phyloP scores from a whole-genome alignment of 2,329 filamentous ascomycete genomes.

The Neonectria coccinea region DNA sequence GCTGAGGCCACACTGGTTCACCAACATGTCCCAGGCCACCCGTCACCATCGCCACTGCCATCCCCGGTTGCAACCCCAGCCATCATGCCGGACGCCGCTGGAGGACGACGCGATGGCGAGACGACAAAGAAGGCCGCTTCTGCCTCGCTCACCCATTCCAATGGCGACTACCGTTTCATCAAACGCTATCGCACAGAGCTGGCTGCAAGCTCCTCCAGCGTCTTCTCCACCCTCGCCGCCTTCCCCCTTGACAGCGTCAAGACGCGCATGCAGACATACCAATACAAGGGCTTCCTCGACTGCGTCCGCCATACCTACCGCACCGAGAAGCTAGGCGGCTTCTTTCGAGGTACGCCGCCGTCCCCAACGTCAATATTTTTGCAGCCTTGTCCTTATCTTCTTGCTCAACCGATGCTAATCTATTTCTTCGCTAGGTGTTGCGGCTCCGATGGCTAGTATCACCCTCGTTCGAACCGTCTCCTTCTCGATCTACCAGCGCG shows the following conservation, averaged over 20 bases:
- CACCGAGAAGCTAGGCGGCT: slow-evolving; percentile 78
- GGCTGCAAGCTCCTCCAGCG: slow-evolving; percentile 79
- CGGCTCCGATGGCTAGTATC: slow-evolving; percentile 83
- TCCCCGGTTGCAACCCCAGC: slow-evolving; percentile 43
- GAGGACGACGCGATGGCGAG: slow-evolving; percentile 47
- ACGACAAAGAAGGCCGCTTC: slow-evolving; percentile 40
- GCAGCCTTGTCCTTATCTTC: background rate
- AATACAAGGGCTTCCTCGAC: slow-evolving; percentile 78
- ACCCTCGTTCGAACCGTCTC: slow-evolving; percentile 82
- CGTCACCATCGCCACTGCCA: slow-evolving; percentile 43
- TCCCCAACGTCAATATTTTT: background rate
- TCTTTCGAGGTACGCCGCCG: slow-evolving; percentile 78
- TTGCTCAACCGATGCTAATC: slow-evolving; percentile 28
- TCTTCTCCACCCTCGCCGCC: slow-evolving; percentile 82
- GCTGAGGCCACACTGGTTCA: slow-evolving; percentile 51
- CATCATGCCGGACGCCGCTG: slow-evolving; percentile 45
- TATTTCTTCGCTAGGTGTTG: slow-evolving; percentile 66
- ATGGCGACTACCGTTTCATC: slow-evolving; percentile 57
- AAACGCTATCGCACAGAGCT: slow-evolving; percentile 86
- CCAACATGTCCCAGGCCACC: slow-evolving; percentile 54
- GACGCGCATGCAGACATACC: slow-evolving; percentile 89
- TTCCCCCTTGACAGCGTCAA: slow-evolving; percentile 92
- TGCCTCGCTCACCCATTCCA: slow-evolving; percentile 22
- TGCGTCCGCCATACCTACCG: slow-evolving; percentile 82
- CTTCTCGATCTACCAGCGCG: slow-evolving; percentile 82